These are phyloP conservation scores for Ophiostoma montium DNA, from an alignment of 2,329 filamentous ascomycete species.

Conservation along the genomic window DNA sequence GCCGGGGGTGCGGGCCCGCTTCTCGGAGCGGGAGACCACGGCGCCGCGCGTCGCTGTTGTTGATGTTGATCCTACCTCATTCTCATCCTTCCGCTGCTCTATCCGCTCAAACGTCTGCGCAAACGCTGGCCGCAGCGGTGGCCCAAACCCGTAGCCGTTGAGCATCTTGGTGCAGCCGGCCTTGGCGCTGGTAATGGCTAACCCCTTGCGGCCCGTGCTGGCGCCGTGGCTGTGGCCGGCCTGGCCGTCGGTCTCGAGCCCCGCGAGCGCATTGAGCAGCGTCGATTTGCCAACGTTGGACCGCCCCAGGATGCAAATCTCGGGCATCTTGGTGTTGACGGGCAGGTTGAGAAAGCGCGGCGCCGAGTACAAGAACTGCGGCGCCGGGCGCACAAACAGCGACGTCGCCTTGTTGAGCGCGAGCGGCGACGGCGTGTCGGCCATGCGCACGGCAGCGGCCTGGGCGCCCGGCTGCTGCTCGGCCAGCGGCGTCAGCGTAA, in stretches of 20 bases:
- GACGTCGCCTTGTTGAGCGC: slow-evolving; percentile 15
- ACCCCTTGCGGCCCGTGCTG: slow-evolving; percentile 28
- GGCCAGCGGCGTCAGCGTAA: not conserved
- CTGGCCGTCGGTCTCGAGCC: slow-evolving; percentile 18
- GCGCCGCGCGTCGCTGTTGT: not conserved
- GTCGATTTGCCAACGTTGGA: slow-evolving; percentile 86
- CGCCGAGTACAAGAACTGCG: slow-evolving; percentile 35
- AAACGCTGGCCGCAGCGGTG: slow-evolving; percentile 16
- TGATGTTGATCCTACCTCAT: not conserved
- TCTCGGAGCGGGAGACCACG: slow-evolving; percentile 11
- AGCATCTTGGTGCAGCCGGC: slow-evolving; percentile 40
- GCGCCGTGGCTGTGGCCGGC: slow-evolving; percentile 19
- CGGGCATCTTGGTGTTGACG: slow-evolving; percentile 37
- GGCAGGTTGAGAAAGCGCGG: slow-evolving; percentile 33
- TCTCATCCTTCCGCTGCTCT: slow-evolving; percentile 4
- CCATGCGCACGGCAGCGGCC: slow-evolving; percentile 3
- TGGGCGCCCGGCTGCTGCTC: not conserved
- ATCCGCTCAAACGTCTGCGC: slow-evolving; percentile 12
- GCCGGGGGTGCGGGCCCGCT: slow-evolving; percentile 9
- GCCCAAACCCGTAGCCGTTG: slow-evolving; percentile 42
- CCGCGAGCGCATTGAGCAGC: slow-evolving; percentile 69
- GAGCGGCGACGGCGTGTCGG: slow-evolving; percentile 7
- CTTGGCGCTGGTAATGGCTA: slow-evolving; percentile 34
- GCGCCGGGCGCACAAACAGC: slow-evolving; percentile 16
- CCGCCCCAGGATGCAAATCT: slow-evolving; percentile 68